Percentiles rank a stretch among this genome's conserved stretches.
These are phyloP conservation scores for Globisporangium apiculatum DNA, from an alignment of 352 stramenopile species.

Conservation along the genomic window DNA sequence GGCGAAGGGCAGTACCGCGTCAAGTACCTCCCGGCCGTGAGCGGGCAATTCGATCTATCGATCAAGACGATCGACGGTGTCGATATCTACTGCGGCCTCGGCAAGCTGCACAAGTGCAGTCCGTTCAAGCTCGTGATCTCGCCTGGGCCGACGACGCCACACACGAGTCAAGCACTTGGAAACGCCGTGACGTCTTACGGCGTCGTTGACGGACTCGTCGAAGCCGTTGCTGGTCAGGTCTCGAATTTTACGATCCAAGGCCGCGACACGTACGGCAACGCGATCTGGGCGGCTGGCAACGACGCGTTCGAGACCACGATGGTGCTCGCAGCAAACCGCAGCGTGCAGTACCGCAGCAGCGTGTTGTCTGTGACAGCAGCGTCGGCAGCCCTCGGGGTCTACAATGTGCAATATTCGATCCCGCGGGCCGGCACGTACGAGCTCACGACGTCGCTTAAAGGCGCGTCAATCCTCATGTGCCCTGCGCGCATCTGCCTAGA, in stretches of 20 bases:
- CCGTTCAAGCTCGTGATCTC: conserved; percentile 87
- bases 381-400: conserved; percentile 58
- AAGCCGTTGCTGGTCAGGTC: conserved; percentile 89
- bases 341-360: conserved; percentile 81
- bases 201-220: conserved; percentile 81
- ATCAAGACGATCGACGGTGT: conserved; percentile 88
- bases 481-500: conserved; percentile 42
- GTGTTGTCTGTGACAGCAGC: conserved; percentile 28
- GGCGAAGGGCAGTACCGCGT: conserved; percentile 90
- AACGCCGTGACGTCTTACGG: conserved; percentile 38
- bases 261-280: conserved; percentile 93
- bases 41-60: conserved; percentile 85
- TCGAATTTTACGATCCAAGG: conserved; percentile 94
- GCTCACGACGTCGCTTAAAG: conserved; percentile 71
- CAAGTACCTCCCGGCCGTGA: conserved; percentile 79
- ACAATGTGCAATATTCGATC: conserved; percentile 93
- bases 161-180: conserved; percentile 87
- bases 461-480: conserved; percentile 89
- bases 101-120: conserved; percentile 90
- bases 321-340: conserved; percentile 38
- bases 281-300: conserved; percentile 21
- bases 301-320: conserved; percentile 88
- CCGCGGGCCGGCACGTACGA: conserved; percentile 85
- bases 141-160: conserved; percentile 83
- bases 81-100: conserved; percentile 94